A percentile compares a stretch with the other conserved stretches of the same genome.
Evolutionary conservation across 2,329 filamentous ascomycete genomes (phyloP).

Genomic region (Venturia effusa): DNA sequence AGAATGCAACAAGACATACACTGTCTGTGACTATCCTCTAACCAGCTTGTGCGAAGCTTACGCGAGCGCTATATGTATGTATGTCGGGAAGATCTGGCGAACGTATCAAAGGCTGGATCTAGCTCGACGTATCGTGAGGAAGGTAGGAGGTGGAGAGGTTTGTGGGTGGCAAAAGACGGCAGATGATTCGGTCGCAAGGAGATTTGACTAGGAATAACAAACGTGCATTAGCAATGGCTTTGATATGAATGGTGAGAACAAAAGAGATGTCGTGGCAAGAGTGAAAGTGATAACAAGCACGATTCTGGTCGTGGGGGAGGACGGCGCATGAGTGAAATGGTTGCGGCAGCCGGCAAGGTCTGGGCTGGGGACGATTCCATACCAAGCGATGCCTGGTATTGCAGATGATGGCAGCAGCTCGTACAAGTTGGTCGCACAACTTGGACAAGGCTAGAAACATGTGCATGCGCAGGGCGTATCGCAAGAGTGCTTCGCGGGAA

Average conservation of each 20-base stretch:
- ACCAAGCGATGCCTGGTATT: background rate
- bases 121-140: background rate
- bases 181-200: background rate
- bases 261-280: too few species aligned
- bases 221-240: background rate
- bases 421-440: conserved; percentile 3
- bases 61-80: background rate
- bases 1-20: background rate
- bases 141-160: background rate
- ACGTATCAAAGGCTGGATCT: background rate
- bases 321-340: conserved; percentile 2
- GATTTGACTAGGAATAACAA: background rate
- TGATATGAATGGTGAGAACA: background rate
- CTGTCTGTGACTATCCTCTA: background rate
- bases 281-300: background rate
- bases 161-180: background rate
- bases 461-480: conserved; percentile 1
- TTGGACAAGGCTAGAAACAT: background rate
- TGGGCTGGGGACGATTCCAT: background rate
- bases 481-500: background rate
- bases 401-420: conserved; percentile 8
- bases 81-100: background rate
- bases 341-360: background rate
- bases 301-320: background rate
- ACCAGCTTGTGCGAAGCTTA: background rate